Percentiles rank a stretch among this genome's conserved stretches.
These are phyloP conservation scores for Pestalotiopsis fici DNA, from an alignment of 2,329 filamentous ascomycete genomes.

Conservation along the genomic window DNA sequence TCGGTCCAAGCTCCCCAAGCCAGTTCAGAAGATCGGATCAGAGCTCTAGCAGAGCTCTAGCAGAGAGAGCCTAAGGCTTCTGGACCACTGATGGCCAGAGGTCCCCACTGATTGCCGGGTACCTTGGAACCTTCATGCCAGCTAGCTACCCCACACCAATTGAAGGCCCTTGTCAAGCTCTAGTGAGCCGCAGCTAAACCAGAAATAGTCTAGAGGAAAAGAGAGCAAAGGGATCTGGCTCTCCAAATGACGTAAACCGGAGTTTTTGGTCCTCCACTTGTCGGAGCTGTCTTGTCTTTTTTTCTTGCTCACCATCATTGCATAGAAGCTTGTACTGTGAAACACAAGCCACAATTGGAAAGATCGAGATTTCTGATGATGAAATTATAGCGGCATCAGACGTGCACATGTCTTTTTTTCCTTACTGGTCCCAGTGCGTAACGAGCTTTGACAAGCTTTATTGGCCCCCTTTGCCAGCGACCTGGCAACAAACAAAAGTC, in stretches of 20 bases:
- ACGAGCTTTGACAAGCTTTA: background rate
- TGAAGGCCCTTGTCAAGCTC: background rate
- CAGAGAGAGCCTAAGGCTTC: background rate
- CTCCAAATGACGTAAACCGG: constrained; percentile 29
- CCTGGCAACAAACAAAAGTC: background rate
- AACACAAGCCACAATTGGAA: constrained; percentile 8
- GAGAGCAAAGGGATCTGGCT: background rate
- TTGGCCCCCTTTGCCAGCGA: background rate
- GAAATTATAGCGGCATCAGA: constrained; percentile 10
- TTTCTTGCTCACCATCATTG: background rate
- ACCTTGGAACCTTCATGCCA: background rate
- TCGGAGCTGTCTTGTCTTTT: background rate
- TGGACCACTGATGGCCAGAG: background rate
- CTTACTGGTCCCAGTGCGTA: background rate
- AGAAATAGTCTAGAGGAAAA: background rate
- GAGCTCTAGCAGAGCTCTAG: background rate
- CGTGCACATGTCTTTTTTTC: constrained; percentile 6
- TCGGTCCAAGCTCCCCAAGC: background rate
- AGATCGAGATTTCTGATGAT: constrained; percentile 18
- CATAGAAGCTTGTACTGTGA: constrained; percentile 1
- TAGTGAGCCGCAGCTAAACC: background rate
- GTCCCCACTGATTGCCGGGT: background rate
- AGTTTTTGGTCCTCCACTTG: constrained; percentile 23
- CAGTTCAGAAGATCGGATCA: background rate
- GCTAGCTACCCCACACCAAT: background rate